Percentiles rank a stretch among this genome's conserved stretches.
These are phyloP conservation scores for Musa schizocarpa DNA, from an alignment of 176 grass and related monocot species.

Conservation along the genomic window DNA sequence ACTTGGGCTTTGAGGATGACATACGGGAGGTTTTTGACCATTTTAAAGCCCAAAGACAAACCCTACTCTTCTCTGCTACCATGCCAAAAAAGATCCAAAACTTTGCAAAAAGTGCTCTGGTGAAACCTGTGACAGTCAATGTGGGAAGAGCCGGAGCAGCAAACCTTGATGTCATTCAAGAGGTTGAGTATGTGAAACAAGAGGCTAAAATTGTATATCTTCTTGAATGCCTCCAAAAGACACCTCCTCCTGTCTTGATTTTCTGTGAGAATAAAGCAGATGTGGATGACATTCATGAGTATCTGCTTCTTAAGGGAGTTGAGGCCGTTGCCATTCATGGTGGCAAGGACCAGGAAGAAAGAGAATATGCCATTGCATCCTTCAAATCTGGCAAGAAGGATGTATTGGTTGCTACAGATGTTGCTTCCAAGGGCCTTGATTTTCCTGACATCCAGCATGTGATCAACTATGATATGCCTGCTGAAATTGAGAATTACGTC, in stretches of 20 bases:
- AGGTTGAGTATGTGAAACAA: conserved; percentile 98
- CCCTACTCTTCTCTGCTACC: conserved; percentile 86
- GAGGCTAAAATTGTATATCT: conserved; percentile 87
- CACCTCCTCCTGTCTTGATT: conserved; percentile 74
- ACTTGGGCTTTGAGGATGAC: conserved; percentile 94
- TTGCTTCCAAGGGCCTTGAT: conserved; percentile 93
- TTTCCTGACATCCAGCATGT: conserved; percentile 97
- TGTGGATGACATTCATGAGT: conserved; percentile 91
- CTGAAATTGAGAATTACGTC: conserved; percentile 91
- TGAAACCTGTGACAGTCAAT: conserved; percentile 80
- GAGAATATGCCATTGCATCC: conserved; percentile 59
- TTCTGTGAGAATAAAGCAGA: conserved; percentile 92
- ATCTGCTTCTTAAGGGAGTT: conserved; percentile 94
- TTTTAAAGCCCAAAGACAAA: conserved; percentile 90
- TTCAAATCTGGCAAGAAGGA: conserved; percentile 81
- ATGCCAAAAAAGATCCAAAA: conserved; percentile 97
- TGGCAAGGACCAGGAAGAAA: conserved; percentile 96
- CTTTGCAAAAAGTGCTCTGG: conserved; percentile 77
- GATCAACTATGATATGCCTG: conserved; percentile 95
- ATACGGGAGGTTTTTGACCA: conserved; percentile 93
- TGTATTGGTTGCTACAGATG: conserved; percentile 84
- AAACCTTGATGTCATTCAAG: conserved; percentile 95
- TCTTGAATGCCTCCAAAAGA: conserved; percentile 90
- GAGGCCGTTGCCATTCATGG: conserved; percentile 85
- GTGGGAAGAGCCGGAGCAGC: conserved; percentile 89